A percentile compares a stretch with the other conserved stretches of the same genome.
Evolutionary conservation across 768 basidiomycete genomes (phyloP).

Genomic region (Lentinula aciculospora): DNA sequence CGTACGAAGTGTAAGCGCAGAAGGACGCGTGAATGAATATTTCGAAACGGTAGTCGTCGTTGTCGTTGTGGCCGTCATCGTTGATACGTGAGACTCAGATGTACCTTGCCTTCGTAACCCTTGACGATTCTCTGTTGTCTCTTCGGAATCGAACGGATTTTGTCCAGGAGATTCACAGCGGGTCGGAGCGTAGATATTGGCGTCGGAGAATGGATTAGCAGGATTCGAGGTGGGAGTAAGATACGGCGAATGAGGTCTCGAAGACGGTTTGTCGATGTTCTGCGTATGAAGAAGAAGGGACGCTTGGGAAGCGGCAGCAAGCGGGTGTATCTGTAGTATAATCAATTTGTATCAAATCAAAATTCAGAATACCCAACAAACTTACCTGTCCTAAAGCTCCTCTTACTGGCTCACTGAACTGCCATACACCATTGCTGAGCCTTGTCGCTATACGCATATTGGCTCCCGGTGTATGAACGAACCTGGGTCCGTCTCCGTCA

Average conservation of each 20-base stretch:
- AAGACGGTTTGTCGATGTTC: too few species aligned
- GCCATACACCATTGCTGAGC: neutral
- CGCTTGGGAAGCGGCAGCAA: neutral
- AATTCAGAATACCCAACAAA: neutral
- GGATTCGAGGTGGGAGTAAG: neutral
- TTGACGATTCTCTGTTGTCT: neutral
- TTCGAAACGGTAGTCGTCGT: too few species aligned
- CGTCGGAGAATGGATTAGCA: neutral
- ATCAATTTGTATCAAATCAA: neutral
- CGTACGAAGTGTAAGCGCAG: neutral
- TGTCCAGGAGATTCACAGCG: neutral
- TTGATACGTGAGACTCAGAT: neutral
- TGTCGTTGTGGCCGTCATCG: neutral
- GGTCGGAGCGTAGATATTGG: neutral
- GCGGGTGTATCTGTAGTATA: neutral
- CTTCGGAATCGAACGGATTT: neutral
- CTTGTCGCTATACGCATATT: constrained; percentile 1
- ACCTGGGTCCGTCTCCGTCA: neutral
- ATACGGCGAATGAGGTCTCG: neutral
- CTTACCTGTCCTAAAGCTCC: neutral
- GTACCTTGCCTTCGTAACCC: neutral
- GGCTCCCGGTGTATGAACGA: neutral
- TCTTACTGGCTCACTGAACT: constrained; percentile 1
- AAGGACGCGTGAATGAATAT: neutral
- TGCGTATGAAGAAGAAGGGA: neutral